A percentile compares a stretch with the other conserved stretches of the same genome.
phyloP scores from a whole-genome alignment of 2,329 filamentous ascomycete species.

The Calonectria henricotiae region DNA sequence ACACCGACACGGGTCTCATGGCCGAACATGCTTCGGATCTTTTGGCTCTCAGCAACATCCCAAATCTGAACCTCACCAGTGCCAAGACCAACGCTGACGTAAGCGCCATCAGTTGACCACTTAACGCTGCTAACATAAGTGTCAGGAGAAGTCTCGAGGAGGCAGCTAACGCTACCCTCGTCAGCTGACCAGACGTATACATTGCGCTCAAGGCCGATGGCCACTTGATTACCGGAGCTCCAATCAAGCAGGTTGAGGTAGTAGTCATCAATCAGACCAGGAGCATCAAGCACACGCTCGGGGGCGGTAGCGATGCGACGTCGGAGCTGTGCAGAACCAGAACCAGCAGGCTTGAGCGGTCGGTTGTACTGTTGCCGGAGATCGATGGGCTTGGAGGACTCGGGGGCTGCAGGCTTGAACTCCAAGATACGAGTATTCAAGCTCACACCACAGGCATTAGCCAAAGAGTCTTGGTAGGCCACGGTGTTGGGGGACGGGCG shows the following conservation, averaged over 20 bases:
- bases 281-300: conserved; percentile 95
- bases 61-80: conserved; percentile 99
- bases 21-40: conserved; percentile 98
- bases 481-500: conserved; percentile 89
- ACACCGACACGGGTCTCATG: conserved; percentile 97
- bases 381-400: conserved; percentile 98
- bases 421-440: conserved; percentile 96
- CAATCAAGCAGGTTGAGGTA: conserved; percentile 99
- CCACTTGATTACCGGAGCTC: conserved; percentile 98
- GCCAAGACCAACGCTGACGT: conserved; percentile 94
- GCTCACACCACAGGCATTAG: conserved; percentile 91
- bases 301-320: conserved; percentile 95
- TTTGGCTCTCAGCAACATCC: conserved; percentile 95
- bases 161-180: conserved; percentile 88
- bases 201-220: conserved; percentile 95
- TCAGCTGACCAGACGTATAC: conserved; percentile 99
- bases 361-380: conserved; percentile 98
- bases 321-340: conserved; percentile 87
- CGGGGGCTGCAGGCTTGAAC: conserved; percentile 98
- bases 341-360: conserved; percentile 84
- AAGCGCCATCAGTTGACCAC: conserved; percentile 97
- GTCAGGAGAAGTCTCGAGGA: conserved; percentile 89
- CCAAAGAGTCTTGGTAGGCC: conserved; percentile 93
- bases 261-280: conserved; percentile 97
- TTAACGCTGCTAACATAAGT: conserved; percentile 99